Evolutionary conservation across 192 early-diverging fungal species (phyloP).

Genomic region (Coemansia sp.): DNA sequence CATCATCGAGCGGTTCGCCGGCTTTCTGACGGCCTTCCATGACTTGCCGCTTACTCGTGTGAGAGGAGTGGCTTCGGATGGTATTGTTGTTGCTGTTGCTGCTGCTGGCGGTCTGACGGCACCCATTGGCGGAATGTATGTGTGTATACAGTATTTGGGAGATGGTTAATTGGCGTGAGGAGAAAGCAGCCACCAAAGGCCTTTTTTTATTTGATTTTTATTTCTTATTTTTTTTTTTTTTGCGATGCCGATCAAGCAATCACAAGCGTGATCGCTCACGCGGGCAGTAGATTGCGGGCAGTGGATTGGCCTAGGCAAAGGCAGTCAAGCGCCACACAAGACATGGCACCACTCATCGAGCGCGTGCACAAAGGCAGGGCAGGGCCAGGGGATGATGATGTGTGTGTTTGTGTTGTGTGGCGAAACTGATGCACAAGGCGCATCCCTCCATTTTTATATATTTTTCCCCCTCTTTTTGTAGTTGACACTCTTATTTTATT

Average conservation of each 20-base stretch:
- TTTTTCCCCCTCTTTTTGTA: background rate
- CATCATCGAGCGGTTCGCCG: slow-evolving; percentile 50
- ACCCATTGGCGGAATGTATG: background rate
- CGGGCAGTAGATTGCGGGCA: background rate
- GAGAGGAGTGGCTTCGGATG: slow-evolving; percentile 18
- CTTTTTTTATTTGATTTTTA: too few species aligned
- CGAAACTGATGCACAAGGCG: background rate
- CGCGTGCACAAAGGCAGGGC: slow-evolving; percentile 1
- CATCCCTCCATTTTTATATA: background rate
- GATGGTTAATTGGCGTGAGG: background rate
- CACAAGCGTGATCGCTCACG: too few species aligned
- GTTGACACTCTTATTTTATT: background rate
- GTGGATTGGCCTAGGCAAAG: background rate
- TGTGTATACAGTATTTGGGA: background rate
- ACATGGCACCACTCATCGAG: background rate
- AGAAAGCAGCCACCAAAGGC: background rate
- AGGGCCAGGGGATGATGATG: background rate
- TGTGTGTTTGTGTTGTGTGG: background rate
- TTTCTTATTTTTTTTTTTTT: too few species aligned
- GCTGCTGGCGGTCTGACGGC: background rate
- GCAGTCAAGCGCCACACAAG: background rate
- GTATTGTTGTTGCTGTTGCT: background rate
- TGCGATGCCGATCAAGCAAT: too few species aligned
- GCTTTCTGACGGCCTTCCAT: slow-evolving; percentile 51
- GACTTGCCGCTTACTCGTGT: slow-evolving; percentile 43